Conservation (phyloP, 768 basidiomycete species). For the Leccinum broughii region DNA sequence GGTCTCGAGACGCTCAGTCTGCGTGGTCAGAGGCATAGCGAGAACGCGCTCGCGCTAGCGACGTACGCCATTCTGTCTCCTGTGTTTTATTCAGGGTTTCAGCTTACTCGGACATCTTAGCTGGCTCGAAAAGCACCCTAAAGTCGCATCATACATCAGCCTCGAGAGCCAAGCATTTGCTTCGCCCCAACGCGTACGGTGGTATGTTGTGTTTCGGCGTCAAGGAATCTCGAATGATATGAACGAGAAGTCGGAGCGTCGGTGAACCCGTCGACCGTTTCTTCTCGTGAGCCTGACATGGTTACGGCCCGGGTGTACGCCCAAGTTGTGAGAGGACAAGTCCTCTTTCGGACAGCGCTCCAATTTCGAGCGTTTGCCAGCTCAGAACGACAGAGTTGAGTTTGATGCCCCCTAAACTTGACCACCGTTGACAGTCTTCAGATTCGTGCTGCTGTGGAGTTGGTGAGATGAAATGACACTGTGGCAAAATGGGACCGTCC, state of each 20-base stretch:
- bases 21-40: too few relatives aligned
- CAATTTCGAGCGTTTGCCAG: neutral
- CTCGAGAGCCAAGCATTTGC: slow-evolving; percentile 48
- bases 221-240: slow-evolving; percentile 42
- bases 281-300: neutral
- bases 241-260: neutral
- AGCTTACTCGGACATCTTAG: slow-evolving; percentile 19
- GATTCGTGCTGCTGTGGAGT: neutral
- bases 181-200: slow-evolving; percentile 56
- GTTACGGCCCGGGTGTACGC: neutral
- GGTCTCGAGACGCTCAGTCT: too few relatives aligned
- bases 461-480: neutral
- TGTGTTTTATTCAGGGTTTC: neutral
- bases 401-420: slow-evolving; percentile 2
- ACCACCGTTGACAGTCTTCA: neutral
- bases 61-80: slow-evolving; percentile 36
- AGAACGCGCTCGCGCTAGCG: slow-evolving; percentile 57
- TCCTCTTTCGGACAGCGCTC: neutral
- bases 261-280: neutral
- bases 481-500: neutral
- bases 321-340: neutral
- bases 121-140: slow-evolving; percentile 64
- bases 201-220: slow-evolving; percentile 81
- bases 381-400: neutral
- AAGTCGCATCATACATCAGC: slow-evolving; percentile 71